Percentiles rank a stretch among this genome's conserved stretches.
These are phyloP conservation scores for Teratosphaeria zuluensis DNA, from an alignment of 2,329 filamentous ascomycete genomes.

Conservation along the genomic window DNA sequence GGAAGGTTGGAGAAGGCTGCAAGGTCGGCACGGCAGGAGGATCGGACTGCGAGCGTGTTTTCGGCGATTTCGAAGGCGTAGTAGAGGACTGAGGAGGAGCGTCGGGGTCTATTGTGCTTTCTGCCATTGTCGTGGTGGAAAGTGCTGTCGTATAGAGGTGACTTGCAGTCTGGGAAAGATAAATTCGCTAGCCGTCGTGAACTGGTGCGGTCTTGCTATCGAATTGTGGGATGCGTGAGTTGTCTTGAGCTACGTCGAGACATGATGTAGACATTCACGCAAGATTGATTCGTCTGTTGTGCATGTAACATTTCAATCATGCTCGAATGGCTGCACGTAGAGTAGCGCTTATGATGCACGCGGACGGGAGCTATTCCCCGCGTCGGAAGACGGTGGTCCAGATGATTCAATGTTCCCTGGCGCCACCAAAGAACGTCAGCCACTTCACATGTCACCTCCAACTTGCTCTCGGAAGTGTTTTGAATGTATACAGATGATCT, in stretches of 20 bases:
- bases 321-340: neutral
- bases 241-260: neutral
- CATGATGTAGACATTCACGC: neutral
- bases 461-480: too few species aligned
- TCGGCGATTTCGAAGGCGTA: slow-evolving; percentile 11
- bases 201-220: neutral
- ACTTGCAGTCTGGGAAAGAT: neutral
- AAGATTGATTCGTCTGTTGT: neutral
- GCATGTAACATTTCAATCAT: neutral
- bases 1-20: slow-evolving; percentile 37
- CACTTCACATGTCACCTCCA: neutral
- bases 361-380: neutral
- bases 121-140: neutral
- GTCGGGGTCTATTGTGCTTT: neutral
- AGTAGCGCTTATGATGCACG: neutral
- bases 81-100: slow-evolving; percentile 1
- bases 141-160: neutral
- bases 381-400: too few species aligned
- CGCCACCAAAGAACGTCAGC: neutral
- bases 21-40: slow-evolving; percentile 29
- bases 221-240: neutral
- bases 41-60: slow-evolving; percentile 37
- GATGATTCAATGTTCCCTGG: neutral
- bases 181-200: neutral
- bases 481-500: too few species aligned